Conservation (phyloP, 129 eudicot species). For the Ambrosia trifida region DNA sequence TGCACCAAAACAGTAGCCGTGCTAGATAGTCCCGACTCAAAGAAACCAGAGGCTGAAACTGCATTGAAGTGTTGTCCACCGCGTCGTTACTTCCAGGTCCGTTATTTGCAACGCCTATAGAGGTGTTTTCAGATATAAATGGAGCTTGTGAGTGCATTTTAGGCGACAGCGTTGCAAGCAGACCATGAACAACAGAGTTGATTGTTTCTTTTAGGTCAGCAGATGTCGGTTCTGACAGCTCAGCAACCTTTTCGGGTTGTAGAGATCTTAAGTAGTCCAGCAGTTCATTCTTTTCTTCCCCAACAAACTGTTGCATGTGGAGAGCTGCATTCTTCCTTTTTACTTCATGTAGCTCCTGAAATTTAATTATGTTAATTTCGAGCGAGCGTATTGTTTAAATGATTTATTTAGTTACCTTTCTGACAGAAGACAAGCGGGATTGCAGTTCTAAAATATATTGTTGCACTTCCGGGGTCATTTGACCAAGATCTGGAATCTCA, state of each 20-base stretch:
- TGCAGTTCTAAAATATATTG: slow-evolving; percentile 67
- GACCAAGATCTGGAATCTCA: slow-evolving; percentile 64
- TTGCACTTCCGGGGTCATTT: slow-evolving; percentile 64
- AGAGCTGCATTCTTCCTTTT: slow-evolving; percentile 93
- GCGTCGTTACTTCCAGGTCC: slow-evolving; percentile 56
- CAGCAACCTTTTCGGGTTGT: slow-evolving; percentile 97
- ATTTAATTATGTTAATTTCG: not conserved
- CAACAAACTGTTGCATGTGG: slow-evolving; percentile 99
- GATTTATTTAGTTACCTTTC: slow-evolving; percentile 50
- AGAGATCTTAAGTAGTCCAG: slow-evolving; percentile 86
- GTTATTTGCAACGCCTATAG: slow-evolving; percentile 47
- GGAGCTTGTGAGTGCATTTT: slow-evolving; percentile 92
- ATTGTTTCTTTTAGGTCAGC: slow-evolving; percentile 74
- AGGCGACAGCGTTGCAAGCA: slow-evolving; percentile 93
- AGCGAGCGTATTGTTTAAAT: not conserved
- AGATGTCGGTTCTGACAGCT: slow-evolving; percentile 90
- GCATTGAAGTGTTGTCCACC: slow-evolving; percentile 88
- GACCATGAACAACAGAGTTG: slow-evolving; percentile 91
- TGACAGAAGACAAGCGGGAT: slow-evolving; percentile 78
- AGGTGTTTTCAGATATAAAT: slow-evolving; percentile 47
- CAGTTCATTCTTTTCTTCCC: slow-evolving; percentile 92
- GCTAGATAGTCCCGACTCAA: slow-evolving; percentile 90
- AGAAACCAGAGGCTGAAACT: slow-evolving; percentile 79
- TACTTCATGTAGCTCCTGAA: slow-evolving; percentile 82
- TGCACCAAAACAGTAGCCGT: slow-evolving; percentile 92